phyloP scores from a whole-genome alignment of 495 filamentous ascomycete species.

The Lasiosphaeria miniovina region DNA sequence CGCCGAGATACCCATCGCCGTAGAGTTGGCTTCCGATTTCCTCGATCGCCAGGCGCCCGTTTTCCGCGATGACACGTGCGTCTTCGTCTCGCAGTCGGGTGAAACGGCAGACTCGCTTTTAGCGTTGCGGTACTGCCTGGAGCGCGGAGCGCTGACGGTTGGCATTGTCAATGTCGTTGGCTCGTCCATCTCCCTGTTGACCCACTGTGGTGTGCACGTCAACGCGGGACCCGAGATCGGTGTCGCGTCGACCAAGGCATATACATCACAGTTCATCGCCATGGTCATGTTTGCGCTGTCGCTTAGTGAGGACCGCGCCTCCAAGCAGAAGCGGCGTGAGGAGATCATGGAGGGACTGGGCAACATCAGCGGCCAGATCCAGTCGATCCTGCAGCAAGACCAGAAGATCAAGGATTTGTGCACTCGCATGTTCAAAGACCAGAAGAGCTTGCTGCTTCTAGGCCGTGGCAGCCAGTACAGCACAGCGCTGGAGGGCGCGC shows the following conservation, averaged over 20 bases:
- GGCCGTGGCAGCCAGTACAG: conserved; percentile 95
- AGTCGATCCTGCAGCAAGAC: conserved; percentile 82
- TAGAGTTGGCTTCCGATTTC: conserved; percentile 97
- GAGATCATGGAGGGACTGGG: conserved; percentile 94
- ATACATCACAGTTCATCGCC: conserved; percentile 97
- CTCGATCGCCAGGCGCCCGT: conserved; percentile 96
- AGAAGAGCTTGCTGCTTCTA: conserved; percentile 90
- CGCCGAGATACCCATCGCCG: conserved; percentile 94
- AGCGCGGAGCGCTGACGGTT: conserved; percentile 93
- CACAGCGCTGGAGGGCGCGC: conserved; percentile 93
- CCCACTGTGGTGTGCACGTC: conserved; percentile 99
- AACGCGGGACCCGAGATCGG: conserved; percentile 98
- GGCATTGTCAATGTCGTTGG: conserved; percentile 98
- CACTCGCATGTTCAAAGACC: conserved; percentile 86
- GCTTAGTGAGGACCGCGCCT: conserved; percentile 91
- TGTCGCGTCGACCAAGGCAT: conserved; percentile 98
- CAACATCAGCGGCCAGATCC: conserved; percentile 87
- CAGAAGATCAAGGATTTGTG: conserved; percentile 92
- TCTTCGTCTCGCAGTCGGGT: conserved; percentile 97
- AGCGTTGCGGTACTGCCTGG: conserved; percentile 94
- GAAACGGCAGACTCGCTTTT: conserved; percentile 98
- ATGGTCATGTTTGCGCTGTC: conserved; percentile 99
- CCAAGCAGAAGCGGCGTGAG: conserved; percentile 86
- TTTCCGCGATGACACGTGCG: conserved; percentile 98
- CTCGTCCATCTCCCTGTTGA: conserved; percentile 95